Base-by-base conservation (phyloP, 345 rosid species). In the Erodium maritimum region DNA sequence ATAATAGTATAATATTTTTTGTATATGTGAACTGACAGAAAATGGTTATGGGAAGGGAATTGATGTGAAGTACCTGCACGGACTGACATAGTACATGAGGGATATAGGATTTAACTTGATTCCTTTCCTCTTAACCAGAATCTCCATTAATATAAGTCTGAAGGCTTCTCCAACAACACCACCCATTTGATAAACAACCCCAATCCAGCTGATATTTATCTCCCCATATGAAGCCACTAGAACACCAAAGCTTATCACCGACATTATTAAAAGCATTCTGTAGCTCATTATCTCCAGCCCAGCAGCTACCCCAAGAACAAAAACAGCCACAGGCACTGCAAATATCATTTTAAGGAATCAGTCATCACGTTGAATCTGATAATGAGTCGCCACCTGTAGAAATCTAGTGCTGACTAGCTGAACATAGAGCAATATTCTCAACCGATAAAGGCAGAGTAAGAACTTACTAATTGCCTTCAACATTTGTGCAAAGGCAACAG, bases 241-340 rank as follows among this genome's bases (percentile, higher is more conserved):
- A 73, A 91, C 98, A 33, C 98, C 98, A 19, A 88, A 77, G 75
- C 98, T 91, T 74, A 91, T 91, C 69, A 84, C 67, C 33, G 95
- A 88, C 98, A 91, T 91, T 54, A 91, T 91, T 74, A 86, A 71
- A 70, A 91, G 82, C 98, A 88, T 86, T 69, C 89, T 85, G 79
- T 87, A 80, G 75, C 89, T 88, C 95, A 88, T 91, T 45, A 86
- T 62, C 80, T 91, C 98, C 56, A 91, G 95, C 58, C 98, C 98
- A 19, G 87, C 94, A 29, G 84, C 96, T 57, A 88, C 96, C 54
- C 98, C 98, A 59, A 91, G 95, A 58, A 86, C 23, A 60, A 91
- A 91, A 68, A 91, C 98, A 70, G 95, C 96, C 20, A 91, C 98
- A 14, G 98, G 96, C 96, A 91, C 98, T 91, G 91, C 78, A 84